Evolutionary conservation across 164 flowering plant genomes (phyloP).

Genomic region (Liriodendron chinense): DNA sequence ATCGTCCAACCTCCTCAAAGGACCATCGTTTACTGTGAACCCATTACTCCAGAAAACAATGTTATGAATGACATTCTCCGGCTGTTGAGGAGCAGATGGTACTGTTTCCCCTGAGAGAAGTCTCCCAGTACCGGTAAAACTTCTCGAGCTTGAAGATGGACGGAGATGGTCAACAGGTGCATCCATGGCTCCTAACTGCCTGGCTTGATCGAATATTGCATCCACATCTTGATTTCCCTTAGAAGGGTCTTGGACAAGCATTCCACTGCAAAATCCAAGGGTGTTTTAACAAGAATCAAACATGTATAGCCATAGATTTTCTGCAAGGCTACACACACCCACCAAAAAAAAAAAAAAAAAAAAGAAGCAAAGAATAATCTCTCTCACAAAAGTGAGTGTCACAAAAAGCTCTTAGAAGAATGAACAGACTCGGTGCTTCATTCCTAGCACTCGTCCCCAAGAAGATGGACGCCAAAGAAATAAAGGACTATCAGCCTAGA

Average conservation of each 20-base stretch:
- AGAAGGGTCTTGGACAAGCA: constrained; percentile 89
- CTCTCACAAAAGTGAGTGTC: neutral
- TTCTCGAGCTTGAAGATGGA: constrained; percentile 62
- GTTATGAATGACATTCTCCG: constrained; percentile 51
- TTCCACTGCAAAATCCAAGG: constrained; percentile 58
- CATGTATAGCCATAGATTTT: neutral
- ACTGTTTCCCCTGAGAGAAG: constrained; percentile 67
- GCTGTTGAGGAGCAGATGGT: constrained; percentile 49
- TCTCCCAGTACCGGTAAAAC: constrained; percentile 80
- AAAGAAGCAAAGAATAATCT: neutral
- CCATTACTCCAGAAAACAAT: constrained; percentile 85
- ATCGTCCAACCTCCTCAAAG: constrained; percentile 77
- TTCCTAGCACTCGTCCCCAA: too few species aligned
- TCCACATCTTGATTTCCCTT: constrained; percentile 70
- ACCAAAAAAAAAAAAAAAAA: too few species aligned
- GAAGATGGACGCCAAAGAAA: too few species aligned
- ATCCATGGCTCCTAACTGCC: constrained; percentile 77
- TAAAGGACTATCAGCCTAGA: too few species aligned
- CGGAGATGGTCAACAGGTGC: constrained; percentile 52
- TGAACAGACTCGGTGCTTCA: neutral
- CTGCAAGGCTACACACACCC: neutral
- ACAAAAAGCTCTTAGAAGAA: neutral
- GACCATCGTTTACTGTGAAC: constrained; percentile 86
- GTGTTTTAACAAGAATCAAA: neutral
- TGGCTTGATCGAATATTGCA: constrained; percentile 80